Conservation (phyloP, 306 rosid genomes). For the Malus sieversii region DNA sequence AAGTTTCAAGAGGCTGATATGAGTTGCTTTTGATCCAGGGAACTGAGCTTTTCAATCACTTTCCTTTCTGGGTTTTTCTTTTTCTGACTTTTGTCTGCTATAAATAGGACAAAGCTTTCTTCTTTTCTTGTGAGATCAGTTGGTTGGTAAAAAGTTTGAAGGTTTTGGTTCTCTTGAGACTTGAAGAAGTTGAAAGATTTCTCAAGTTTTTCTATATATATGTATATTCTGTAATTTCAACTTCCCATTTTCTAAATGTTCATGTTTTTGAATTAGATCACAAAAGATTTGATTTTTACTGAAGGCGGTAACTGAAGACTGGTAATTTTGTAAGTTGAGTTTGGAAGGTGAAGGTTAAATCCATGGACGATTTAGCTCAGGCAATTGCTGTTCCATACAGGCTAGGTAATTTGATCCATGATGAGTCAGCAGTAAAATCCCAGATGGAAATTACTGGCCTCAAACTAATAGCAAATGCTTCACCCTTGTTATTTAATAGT, state of each 20-base stretch:
- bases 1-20: slow-evolving; percentile 30
- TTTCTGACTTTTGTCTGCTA: slow-evolving; percentile 14
- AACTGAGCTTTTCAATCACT: slow-evolving; percentile 21
- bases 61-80: slow-evolving; percentile 15
- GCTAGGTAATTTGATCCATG: slow-evolving; percentile 50
- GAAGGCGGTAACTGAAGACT: slow-evolving; percentile 9
- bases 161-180: slow-evolving; percentile 24
- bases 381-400: slow-evolving; percentile 60
- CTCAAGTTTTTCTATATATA: slow-evolving; percentile 15
- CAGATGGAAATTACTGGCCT: slow-evolving; percentile 57
- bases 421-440: slow-evolving; percentile 50
- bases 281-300: background rate
- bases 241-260: slow-evolving; percentile 19
- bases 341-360: slow-evolving; percentile 21
- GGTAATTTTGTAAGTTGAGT: slow-evolving; percentile 17
- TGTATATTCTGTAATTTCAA: background rate
- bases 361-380: slow-evolving; percentile 58
- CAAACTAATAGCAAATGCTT: slow-evolving; percentile 53
- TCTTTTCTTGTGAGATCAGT: slow-evolving; percentile 22
- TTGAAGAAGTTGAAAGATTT: slow-evolving; percentile 17
- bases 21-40: slow-evolving; percentile 50
- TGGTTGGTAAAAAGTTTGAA: slow-evolving; percentile 28
- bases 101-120: slow-evolving; percentile 11
- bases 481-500: slow-evolving; percentile 45
- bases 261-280: slow-evolving; percentile 16